Percentiles rank a stretch among this genome's conserved stretches.
phyloP scores from a whole-genome alignment of 345 rosid genomes.

The Bretschneidera sinensis region DNA sequence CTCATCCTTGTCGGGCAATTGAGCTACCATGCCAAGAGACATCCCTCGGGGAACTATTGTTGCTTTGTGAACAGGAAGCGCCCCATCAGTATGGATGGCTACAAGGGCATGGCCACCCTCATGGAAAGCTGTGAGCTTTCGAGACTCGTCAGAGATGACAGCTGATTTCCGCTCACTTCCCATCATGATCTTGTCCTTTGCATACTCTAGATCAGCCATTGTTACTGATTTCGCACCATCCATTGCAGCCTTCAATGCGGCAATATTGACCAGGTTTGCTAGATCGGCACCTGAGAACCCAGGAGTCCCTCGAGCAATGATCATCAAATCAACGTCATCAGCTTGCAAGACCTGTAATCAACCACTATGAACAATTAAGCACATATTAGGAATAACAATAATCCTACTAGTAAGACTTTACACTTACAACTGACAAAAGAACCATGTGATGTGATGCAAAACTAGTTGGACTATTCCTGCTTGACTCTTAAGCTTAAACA shows the following conservation, averaged over 20 bases:
- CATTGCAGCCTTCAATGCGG: constrained; percentile 97
- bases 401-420: not conserved
- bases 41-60: constrained; percentile 94
- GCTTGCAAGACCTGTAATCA: constrained; percentile 69
- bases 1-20: constrained; percentile 82
- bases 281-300: constrained; percentile 98
- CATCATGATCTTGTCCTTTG: constrained; percentile 95
- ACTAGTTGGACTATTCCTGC: no score
- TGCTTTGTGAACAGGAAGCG: constrained; percentile 93
- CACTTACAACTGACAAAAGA: not conserved
- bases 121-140: constrained; percentile 80
- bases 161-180: constrained; percentile 97
- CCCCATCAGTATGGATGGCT: constrained; percentile 85
- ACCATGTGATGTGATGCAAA: not conserved
- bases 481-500: no score
- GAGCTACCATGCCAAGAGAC: constrained; percentile 95
- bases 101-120: constrained; percentile 99
- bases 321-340: constrained; percentile 90
- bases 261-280: constrained; percentile 79
- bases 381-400: not conserved
- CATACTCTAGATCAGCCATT: constrained; percentile 86
- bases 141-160: constrained; percentile 75
- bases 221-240: constrained; percentile 89
- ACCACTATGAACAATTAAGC: not conserved
- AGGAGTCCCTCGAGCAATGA: constrained; percentile 94